Base-by-base conservation (phyloP, 306 rosid species). In the Vigna reflexopilosa region DNA sequence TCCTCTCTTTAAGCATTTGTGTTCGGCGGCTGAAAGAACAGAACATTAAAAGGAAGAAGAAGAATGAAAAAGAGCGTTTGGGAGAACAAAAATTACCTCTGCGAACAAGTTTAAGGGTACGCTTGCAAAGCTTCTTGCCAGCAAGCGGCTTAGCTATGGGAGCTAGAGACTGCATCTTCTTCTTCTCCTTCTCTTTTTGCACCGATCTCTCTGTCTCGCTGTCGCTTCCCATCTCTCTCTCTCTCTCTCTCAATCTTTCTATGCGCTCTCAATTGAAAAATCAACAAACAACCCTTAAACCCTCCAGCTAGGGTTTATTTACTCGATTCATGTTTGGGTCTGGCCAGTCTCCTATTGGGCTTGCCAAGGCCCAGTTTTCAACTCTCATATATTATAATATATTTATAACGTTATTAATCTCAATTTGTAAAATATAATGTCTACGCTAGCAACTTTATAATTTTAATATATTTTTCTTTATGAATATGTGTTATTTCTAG, bases 91-190 rank as follows among this genome's bases (percentile, higher is more conserved):
- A 3, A 0, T 2, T 76, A 93, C 98, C 98, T 89, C 72, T 85
- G 9, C 97, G 97, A 71, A 93, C 95, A 52, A 96, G 97, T 87
- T 96, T 96, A 7, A 96, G 88, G 19, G 97, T 89, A 52, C 90
- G 86, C 86, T 93, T 96, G 82, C 86, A 90, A 67, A 96, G 94
- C 87, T 93, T 96, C 84, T 96, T 96, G 11, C 99, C 97, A 0
- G 99, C 97, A 2, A 96, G 97, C 38, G 99, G 99, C 64, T 89
- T 96, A 3, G 99, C 98, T 62, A 96, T 93, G 7, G 99, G 97
- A 19, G 97, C 90, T 44, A 96, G 68, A 1, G 91, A 91, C 1
- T 76, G 77, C 9, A 88, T 47, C 92, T 89, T 96, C 96, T 93
- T 92, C 92, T 38, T 90, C 87, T 90, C 93, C 78, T 72, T 89